Conservation (phyloP, 805 yeast genomes). For the Kodamaea hsintzibuensis region DNA sequence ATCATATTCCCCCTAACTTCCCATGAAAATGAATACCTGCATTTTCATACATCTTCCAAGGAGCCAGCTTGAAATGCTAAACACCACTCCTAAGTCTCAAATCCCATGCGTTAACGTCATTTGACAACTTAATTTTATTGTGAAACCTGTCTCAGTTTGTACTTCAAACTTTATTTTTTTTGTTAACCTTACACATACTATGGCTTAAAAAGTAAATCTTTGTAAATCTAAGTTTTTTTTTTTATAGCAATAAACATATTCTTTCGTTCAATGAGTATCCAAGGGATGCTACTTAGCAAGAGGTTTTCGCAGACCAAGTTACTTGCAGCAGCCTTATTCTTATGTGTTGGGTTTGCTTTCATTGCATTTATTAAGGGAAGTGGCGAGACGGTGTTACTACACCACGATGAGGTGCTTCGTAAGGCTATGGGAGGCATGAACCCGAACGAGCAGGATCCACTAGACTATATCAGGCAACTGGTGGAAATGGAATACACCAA, state of each 20-base stretch:
- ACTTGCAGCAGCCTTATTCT: background rate
- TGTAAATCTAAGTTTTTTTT: background rate
- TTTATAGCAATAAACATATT: background rate
- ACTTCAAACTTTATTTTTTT: background rate
- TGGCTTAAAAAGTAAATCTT: background rate
- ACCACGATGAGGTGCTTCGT: conserved; percentile 8
- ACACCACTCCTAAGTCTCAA: background rate
- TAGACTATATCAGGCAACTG: conserved; percentile 3
- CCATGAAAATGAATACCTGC: background rate
- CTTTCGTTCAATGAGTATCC: background rate
- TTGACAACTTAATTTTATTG: background rate
- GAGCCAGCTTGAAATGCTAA: too few relatives aligned
- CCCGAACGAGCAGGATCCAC: conserved; percentile 7
- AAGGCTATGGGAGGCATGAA: conserved; percentile 2
- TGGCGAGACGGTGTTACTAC: background rate
- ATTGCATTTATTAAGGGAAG: background rate
- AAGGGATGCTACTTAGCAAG: background rate
- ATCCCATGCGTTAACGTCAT: background rate
- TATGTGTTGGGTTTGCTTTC: background rate
- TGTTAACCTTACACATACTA: background rate
- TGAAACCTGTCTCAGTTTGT: background rate
- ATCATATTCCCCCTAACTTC: background rate
- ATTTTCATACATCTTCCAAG: too few relatives aligned
- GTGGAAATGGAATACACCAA: conserved; percentile 10
- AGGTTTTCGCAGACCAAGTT: background rate